Evolutionary conservation across 352 stramenopile genomes (phyloP), one percentile per base, ranked within the genome.

Genomic region (Phytopythium mirpurense): DNA sequence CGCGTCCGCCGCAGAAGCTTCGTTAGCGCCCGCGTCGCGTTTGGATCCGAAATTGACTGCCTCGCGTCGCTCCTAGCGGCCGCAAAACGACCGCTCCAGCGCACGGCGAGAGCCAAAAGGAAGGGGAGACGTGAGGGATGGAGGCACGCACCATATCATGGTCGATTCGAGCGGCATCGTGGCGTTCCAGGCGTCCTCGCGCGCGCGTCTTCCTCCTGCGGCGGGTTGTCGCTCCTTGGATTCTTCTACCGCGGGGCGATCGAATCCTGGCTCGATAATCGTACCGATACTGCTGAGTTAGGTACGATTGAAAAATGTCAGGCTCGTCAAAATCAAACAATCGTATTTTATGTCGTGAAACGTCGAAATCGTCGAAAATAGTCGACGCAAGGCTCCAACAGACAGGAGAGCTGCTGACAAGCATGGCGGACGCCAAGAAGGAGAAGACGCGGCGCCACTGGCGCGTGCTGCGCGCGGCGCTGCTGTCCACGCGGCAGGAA

Each of bases 151-250:
- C 81, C 83, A 93, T 47, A 91, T 91, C 77, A 93, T 90, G 49
- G 83, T 93, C 68, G 79, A 88, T 82, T 93, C 83, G 65, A 93
- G 80, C 73, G 80, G 77, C 82, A 93, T 93, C 56, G 51, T 78
- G 65, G 54, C 59, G 48, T 24, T 21, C 23, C 19, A 42, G 29
- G 44, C 45, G 36, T 45, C 16, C 19, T 54, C 55, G 21, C 18
- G 7, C 19, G 26, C 46, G 44, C 27, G 35, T 53, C 26, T 42
- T 40, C 27, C 32, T 52, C 50, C 19, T 45, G 18, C 21, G 23
- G 9, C 29, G 55, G 65, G 52, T 55, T 37, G 59, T 66, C 46
- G 41, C 36, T 56, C 62, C 51, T 41, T 44, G 41, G 23, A 32
- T 32, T 47, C 41, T 47, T 47, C 41, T 54, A 41, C 51, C 26